Conservation (phyloP, 2,329 filamentous ascomycete genomes). For the Sporothrix dimorphospora region DNA sequence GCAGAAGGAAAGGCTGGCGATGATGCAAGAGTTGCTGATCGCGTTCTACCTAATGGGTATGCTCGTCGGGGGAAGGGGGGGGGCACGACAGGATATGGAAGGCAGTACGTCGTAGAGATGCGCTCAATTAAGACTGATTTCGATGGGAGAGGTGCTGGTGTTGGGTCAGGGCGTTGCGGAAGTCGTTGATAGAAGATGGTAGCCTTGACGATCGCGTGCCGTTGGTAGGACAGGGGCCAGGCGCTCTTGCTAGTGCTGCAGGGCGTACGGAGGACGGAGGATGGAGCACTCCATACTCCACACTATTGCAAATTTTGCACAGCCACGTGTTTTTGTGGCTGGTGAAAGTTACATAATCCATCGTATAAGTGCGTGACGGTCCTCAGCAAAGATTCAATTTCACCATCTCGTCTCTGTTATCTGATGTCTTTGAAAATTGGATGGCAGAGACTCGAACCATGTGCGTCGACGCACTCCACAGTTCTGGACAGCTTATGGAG, state of each 20-base stretch:
- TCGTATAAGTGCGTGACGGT: neutral
- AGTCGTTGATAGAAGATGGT: neutral
- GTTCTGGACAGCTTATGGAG: neutral
- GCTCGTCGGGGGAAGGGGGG: too few relatives aligned
- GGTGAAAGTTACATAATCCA: neutral
- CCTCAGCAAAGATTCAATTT: too few relatives aligned
- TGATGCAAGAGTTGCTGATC: neutral
- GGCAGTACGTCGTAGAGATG: neutral
- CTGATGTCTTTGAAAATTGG: neutral
- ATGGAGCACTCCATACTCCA: neutral
- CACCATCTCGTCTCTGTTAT: neutral
- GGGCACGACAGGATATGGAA: neutral
- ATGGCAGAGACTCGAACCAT: neutral
- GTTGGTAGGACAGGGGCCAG: slow-evolving; percentile 7
- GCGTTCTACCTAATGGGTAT: too few relatives aligned
- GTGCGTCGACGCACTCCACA: neutral
- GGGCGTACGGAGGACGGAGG: neutral
- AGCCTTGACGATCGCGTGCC: slow-evolving; percentile 23
- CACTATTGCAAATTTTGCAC: neutral
- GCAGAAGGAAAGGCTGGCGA: neutral
- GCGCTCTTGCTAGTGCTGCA: neutral
- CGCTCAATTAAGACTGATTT: neutral
- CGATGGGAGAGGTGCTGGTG: neutral
- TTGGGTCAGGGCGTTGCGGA: neutral
- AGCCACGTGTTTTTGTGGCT: neutral